Base-by-base conservation (phyloP, 208 protist species). In the Tritrichomonas musculus region DNA sequence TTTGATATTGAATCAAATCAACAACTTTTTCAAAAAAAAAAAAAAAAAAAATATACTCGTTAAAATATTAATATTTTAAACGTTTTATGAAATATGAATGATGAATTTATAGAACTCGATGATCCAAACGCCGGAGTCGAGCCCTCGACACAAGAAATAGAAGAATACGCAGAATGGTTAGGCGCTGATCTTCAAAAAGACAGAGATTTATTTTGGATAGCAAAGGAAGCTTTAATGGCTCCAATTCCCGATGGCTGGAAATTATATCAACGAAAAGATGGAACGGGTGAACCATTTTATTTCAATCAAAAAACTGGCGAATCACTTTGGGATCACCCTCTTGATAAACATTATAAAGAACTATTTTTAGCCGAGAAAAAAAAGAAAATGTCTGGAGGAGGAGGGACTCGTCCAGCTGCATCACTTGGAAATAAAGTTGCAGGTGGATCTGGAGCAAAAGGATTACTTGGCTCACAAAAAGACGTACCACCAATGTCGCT, bases 281-380 rank as follows among this genome's bases (percentile, higher is more conserved):
- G 73, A 50, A 47, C 33, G 20, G 73, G 73, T 8, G 73, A 82
- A 50, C 73, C 73, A 13, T 82, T 82, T 36, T 82, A 82, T 30
- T 82, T 50, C 30, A 82, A 82, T 41, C 47, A 20, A n/a, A 49
- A 36, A 50, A 82, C 73, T n/a, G 41, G 73, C 11, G 73, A 82
- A 82, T 82, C 73, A 47, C 41, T 82, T 50, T 82, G 73, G 73
- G 73, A 82, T 82, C 73, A 82, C 50, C 73, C 73, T 25, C 41
- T 82, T 47, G 73, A 82, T 82, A 33, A 82, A 36, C 41, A 82
- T 50, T 82, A 82, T 36, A 47, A 82, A 25, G 41, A 82, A n/a
- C 50, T 82, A 82, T 82, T 82, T 41, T 14, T 20, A 36, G 50
- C 25, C 30, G 73, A 82, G 50, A 82, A 82, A 44, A 53, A 20